These are phyloP conservation scores for Russula virescens DNA, from an alignment of 768 basidiomycete genomes.

Conservation along the genomic window DNA sequence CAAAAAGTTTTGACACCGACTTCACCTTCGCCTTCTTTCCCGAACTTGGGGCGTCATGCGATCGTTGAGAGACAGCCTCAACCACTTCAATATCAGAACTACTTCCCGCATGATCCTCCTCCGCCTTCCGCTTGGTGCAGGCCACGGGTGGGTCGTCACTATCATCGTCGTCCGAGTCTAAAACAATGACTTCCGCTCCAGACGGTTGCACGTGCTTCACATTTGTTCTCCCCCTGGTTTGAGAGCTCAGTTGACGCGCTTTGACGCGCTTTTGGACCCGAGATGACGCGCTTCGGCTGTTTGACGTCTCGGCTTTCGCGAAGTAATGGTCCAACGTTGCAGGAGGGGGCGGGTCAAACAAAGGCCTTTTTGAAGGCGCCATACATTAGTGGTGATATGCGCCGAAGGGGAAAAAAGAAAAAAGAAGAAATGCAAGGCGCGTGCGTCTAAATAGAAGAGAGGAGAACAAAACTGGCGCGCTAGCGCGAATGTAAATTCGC, in stretches of 20 bases:
- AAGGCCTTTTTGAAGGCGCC: slow-evolving; percentile 10
- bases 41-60: background rate
- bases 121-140: slow-evolving; percentile 14
- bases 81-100: slow-evolving; percentile 25
- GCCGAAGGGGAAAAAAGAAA: too few relatives aligned
- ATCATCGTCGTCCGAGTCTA: slow-evolving; percentile 31
- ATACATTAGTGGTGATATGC: slow-evolving; percentile 1
- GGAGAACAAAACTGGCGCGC: too few relatives aligned
- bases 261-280: slow-evolving; percentile 4
- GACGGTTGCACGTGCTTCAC: background rate
- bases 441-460: too few relatives aligned
- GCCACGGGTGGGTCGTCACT: background rate
- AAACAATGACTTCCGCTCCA: slow-evolving; percentile 29
- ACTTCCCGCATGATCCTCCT: slow-evolving; percentile 7
- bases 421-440: too few relatives aligned
- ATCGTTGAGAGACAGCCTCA: background rate
- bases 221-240: slow-evolving; percentile 1
- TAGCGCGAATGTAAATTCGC: too few relatives aligned
- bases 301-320: background rate
- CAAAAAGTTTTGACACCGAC: background rate
- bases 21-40: slow-evolving; percentile 13
- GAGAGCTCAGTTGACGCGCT: background rate
- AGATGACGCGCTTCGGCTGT: background rate
- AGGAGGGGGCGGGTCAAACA: slow-evolving; percentile 14
- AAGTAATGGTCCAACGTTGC: slow-evolving; percentile 23